A percentile compares a stretch with the other conserved stretches of the same genome.
These are phyloP conservation scores for Gnomoniopsis sp. DNA, from an alignment of 2,329 filamentous ascomycete species.

Conservation along the genomic window DNA sequence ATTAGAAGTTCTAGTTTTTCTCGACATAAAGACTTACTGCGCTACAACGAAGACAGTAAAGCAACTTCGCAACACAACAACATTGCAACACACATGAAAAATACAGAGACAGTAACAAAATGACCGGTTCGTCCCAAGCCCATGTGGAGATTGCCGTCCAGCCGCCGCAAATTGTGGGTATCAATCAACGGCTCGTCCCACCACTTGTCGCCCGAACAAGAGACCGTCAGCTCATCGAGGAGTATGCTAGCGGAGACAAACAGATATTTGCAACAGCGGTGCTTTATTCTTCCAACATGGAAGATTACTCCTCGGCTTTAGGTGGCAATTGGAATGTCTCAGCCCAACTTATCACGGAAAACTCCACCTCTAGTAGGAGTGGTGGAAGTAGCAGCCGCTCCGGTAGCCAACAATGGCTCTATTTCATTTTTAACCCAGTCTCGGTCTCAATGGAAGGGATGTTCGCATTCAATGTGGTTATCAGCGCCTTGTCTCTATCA, in stretches of 20 bases:
- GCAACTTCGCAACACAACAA: background rate
- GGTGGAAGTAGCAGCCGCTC: conserved; percentile 7
- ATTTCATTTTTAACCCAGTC: conserved; percentile 9
- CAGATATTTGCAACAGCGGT: background rate
- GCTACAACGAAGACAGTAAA: no score
- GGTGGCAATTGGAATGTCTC: background rate
- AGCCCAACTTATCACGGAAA: background rate
- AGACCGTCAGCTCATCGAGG: background rate
- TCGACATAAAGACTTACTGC: no score
- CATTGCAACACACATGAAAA: background rate
- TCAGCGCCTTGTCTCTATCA: background rate
- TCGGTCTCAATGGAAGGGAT: background rate
- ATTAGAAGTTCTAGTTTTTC: background rate
- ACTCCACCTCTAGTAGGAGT: background rate
- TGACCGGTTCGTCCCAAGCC: background rate
- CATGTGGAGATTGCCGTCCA: conserved; percentile 12
- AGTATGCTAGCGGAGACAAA: background rate
- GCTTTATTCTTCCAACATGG: conserved; percentile 3
- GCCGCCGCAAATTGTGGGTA: background rate
- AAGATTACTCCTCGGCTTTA: background rate
- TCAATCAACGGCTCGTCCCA: conserved; percentile 2
- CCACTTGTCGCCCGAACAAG: conserved; percentile 13
- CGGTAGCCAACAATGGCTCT: conserved; percentile 4
- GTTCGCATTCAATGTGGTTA: background rate
- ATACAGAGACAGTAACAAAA: background rate